Evolutionary conservation across 768 basidiomycete species (phyloP), one percentile per base, ranked within the genome.

Genomic region (Lentinula sp.): DNA sequence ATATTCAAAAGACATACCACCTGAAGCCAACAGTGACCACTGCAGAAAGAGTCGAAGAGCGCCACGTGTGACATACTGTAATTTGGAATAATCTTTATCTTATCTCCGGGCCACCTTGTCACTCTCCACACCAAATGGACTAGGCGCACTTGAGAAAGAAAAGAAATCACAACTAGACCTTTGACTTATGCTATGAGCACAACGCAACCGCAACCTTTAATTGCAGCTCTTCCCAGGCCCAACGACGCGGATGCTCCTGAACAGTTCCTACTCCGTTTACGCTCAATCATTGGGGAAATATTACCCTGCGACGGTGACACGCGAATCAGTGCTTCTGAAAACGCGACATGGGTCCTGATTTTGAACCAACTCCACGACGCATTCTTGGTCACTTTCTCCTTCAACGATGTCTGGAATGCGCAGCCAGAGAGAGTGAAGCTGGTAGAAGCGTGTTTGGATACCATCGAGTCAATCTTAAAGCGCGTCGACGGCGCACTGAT

Each of bases 1-100:
- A 81, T 93, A 77, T 68, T 91, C 88, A 67, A 92, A 91, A 28
- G 89, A 90, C 89, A 90, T 90, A 23, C 34, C n/a, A 18, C 7
- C 37, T 39, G 37, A 39, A 2, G 37, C 37, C 9, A 13, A 39
- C 9, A 8, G 13, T 13, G 37, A 39, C 37, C 37, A 39, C 9
- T 13, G 37, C 9, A 39, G 37, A 13, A 39, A 8, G 9, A 8
- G 37, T 8, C 9, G 37, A 39, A 13, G 2, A 39, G 37, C 9
- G 37, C 13, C 11, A 11, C 7, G 11, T 37, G 7, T 39, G 37
- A 28, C 28, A 28, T 28, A n/a, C n/a, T n/a, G n/a, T n/a, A 28
- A 28, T 23, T 23, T 23, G 23, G 3, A 23, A 23, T 28, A 4
- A 39, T 8, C 13, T 13, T 39, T 39, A 39, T 39, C 37, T 39